These are phyloP conservation scores for Mucor lusitanicus DNA, from an alignment of 371 early-diverging fungal genomes.

Conservation along the genomic window DNA sequence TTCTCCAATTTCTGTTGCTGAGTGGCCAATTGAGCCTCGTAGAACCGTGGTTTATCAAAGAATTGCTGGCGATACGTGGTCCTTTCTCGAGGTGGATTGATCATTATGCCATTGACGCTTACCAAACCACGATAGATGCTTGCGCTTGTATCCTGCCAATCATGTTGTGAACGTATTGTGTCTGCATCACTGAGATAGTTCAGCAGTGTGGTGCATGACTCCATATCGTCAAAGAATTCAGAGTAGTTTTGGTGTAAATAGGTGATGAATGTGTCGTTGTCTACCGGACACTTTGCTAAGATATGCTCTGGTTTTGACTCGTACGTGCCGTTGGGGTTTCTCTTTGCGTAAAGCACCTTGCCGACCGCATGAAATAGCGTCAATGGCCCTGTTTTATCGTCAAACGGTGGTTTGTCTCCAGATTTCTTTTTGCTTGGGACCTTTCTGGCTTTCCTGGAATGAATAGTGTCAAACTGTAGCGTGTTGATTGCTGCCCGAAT, in stretches of 20 bases:
- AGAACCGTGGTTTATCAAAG: background rate
- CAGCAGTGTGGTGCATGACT: slow-evolving; percentile 9
- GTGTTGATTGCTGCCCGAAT: slow-evolving; percentile 43
- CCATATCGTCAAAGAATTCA: slow-evolving; percentile 22
- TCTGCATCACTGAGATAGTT: slow-evolving; percentile 31
- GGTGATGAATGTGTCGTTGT: slow-evolving; percentile 23
- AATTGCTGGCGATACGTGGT: background rate
- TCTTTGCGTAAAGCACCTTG: slow-evolving; percentile 43
- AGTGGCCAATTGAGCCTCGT: background rate
- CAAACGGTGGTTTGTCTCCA: background rate
- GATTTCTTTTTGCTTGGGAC: slow-evolving; percentile 6
- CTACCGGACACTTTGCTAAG: slow-evolving; percentile 18
- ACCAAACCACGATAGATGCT: slow-evolving; percentile 11
- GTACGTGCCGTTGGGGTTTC: slow-evolving; percentile 19
- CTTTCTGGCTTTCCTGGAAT: background rate
- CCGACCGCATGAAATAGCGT: slow-evolving; percentile 45
- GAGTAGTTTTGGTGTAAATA: slow-evolving; percentile 33
- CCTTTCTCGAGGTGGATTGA: background rate
- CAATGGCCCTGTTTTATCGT: slow-evolving; percentile 17
- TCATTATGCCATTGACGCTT: slow-evolving; percentile 33
- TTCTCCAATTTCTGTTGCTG: background rate
- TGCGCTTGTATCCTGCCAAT: slow-evolving; percentile 17
- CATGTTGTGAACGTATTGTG: slow-evolving; percentile 18
- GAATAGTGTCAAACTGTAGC: slow-evolving; percentile 34
- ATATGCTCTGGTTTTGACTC: slow-evolving; percentile 39